Evolutionary conservation across 768 basidiomycete genomes (phyloP).

Genomic region (Trametes elegans): DNA sequence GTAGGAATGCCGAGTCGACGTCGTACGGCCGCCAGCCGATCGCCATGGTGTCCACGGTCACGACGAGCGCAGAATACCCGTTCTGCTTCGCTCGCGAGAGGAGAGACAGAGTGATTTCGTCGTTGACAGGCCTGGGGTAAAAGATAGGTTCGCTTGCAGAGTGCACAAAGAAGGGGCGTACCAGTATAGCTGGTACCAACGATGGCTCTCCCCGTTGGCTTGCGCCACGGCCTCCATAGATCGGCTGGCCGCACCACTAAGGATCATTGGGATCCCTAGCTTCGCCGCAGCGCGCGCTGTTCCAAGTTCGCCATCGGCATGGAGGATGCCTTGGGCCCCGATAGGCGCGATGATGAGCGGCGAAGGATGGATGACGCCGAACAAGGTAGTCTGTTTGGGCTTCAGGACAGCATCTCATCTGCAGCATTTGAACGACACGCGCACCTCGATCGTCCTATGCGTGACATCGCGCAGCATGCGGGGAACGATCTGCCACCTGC

Average conservation of each 20-base stretch:
- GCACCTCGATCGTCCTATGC: slow-evolving; percentile 56
- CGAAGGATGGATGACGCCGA: slow-evolving; percentile 59
- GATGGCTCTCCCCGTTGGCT: slow-evolving; percentile 62
- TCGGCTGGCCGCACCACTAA: slow-evolving; percentile 73
- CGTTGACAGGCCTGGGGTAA: slow-evolving; percentile 52
- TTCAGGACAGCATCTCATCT: not conserved
- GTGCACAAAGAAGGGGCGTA: slow-evolving; percentile 24
- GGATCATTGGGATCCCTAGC: slow-evolving; percentile 64
- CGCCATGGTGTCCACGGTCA: slow-evolving; percentile 73
- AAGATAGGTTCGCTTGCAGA: not conserved
- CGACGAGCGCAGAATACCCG: slow-evolving; percentile 69
- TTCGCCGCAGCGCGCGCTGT: slow-evolving; percentile 62
- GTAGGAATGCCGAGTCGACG: slow-evolving; percentile 59
- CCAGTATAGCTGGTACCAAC: slow-evolving; percentile 88
- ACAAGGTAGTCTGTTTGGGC: slow-evolving; percentile 64
- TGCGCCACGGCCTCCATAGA: slow-evolving; percentile 76
- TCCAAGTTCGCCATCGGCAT: slow-evolving; percentile 69
- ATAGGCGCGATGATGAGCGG: slow-evolving; percentile 73
- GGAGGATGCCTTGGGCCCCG: slow-evolving; percentile 76
- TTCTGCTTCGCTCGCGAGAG: slow-evolving; percentile 62
- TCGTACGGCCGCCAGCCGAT: slow-evolving; percentile 81
- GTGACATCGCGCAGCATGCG: slow-evolving; percentile 70
- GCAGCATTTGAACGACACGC: slow-evolving; percentile 4
- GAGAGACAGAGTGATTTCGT: slow-evolving; percentile 63
- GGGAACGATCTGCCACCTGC: slow-evolving; percentile 74